phyloP scores from a whole-genome alignment of 148 eudicot species.

The Fagopyrum homotropicum region DNA sequence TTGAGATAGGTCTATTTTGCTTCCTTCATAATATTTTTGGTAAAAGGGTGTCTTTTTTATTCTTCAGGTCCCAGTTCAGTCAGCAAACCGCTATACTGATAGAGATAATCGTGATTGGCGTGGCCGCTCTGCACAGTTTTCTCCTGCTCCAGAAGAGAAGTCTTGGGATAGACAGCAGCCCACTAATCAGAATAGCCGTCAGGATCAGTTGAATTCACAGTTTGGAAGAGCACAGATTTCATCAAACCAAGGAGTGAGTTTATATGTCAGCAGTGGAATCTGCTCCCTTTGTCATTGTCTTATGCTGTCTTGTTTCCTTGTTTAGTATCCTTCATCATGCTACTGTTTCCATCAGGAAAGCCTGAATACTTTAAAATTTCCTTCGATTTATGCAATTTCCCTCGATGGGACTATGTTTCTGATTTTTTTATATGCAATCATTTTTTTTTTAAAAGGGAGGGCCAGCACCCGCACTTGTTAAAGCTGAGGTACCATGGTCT shows the following conservation, averaged over 20 bases:
- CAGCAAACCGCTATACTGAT: conserved; percentile 67
- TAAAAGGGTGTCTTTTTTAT: neutral
- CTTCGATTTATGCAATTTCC: neutral
- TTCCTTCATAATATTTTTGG: too few relatives aligned
- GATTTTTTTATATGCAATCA: neutral
- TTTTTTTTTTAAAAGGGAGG: conserved; percentile 41
- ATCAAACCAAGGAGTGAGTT: conserved; percentile 52
- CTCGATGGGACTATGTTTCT: too few relatives aligned
- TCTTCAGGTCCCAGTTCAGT: conserved; percentile 39
- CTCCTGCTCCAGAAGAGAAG: conserved; percentile 66
- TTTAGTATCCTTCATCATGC: neutral
- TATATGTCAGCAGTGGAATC: too few relatives aligned
- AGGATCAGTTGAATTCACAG: conserved; percentile 54
- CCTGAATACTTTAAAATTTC: neutral
- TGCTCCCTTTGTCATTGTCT: neutral
- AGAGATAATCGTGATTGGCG: conserved; percentile 93
- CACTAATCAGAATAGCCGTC: conserved; percentile 32
- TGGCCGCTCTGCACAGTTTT: conserved; percentile 49
- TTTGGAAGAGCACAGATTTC: conserved; percentile 47
- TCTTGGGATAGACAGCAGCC: conserved; percentile 63
- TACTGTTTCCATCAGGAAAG: neutral
- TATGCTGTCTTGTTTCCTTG: neutral
- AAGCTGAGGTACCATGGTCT: conserved; percentile 97
- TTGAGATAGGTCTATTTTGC: too few relatives aligned
- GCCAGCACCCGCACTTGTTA: conserved; percentile 60